Conservation (phyloP, 768 basidiomycete genomes). For the Hemileccinum impolitum region DNA sequence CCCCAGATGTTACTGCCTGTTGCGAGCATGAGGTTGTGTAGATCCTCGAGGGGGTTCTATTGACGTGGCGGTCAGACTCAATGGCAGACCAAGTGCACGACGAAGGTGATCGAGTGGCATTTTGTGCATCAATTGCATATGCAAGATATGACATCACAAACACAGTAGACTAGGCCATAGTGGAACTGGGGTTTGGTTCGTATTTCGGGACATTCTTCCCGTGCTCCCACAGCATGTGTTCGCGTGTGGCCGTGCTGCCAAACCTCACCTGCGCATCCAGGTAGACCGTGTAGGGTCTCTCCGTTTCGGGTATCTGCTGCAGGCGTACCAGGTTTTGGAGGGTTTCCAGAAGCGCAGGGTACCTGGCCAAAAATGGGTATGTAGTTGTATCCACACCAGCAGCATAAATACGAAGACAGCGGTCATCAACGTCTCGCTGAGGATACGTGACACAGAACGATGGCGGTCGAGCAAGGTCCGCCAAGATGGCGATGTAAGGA, state of each 20-base stretch:
- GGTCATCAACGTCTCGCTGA: neutral
- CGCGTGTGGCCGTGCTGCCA: neutral
- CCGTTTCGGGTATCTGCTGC: neutral
- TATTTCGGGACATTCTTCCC: neutral
- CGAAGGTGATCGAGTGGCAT: too few relatives aligned
- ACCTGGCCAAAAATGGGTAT: constrained; percentile 7
- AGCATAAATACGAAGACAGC: constrained; percentile 8
- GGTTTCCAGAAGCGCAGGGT: neutral
- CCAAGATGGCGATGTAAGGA: constrained; percentile 11
- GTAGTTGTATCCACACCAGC: neutral
- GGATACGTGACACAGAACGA: constrained; percentile 6
- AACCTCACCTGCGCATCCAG: constrained; percentile 2
- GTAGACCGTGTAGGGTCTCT: neutral
- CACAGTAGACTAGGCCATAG: too few relatives aligned
- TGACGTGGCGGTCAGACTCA: neutral
- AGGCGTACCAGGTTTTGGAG: neutral
- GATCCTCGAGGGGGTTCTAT: constrained; percentile 54
- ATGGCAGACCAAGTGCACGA: too few relatives aligned
- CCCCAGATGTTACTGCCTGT: constrained; percentile 40
- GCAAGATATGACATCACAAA: too few relatives aligned
- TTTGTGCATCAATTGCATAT: too few relatives aligned
- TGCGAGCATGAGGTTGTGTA: constrained; percentile 57
- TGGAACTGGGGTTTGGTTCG: too few relatives aligned
- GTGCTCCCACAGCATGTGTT: constrained; percentile 8
- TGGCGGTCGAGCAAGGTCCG: constrained; percentile 1